These are phyloP conservation scores for Microbotryomycetes sp. DNA, from an alignment of 1,284 basidiomycete species.

Conservation along the genomic window DNA sequence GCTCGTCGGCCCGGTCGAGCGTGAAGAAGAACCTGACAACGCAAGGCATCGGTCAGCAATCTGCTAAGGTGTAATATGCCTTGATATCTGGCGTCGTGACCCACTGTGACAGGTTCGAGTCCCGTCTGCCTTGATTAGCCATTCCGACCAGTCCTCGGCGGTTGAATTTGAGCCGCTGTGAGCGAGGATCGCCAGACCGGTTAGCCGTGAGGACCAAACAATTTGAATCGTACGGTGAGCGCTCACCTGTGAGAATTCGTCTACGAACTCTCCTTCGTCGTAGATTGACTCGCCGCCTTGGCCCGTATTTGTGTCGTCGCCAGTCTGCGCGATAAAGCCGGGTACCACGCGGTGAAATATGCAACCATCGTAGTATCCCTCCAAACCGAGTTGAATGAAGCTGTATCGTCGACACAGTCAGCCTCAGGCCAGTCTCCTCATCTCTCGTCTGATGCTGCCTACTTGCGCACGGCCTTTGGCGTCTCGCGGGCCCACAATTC, in stretches of 20 bases:
- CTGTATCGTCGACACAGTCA: constrained; percentile 2
- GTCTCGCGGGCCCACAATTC: constrained; percentile 95
- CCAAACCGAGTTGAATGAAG: constrained; percentile 33
- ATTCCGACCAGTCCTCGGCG: constrained; percentile 86
- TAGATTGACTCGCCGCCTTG: constrained; percentile 59
- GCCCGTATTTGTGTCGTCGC: constrained; percentile 89
- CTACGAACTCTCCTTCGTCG: constrained; percentile 33
- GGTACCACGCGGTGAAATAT: constrained; percentile 88
- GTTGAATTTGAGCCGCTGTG: constrained; percentile 69
- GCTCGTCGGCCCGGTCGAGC: constrained; percentile 64
- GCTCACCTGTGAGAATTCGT: constrained; percentile 30
- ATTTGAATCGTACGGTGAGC: neutral
- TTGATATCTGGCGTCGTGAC: constrained; percentile 26
- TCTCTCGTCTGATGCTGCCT: no score
- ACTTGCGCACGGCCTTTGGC: constrained; percentile 88
- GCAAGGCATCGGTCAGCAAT: constrained; percentile 45
- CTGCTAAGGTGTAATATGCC: neutral
- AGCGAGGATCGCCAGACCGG: constrained; percentile 36
- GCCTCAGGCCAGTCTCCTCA: no score
- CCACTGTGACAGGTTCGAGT: constrained; percentile 43
- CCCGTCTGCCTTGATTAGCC: constrained; percentile 70
- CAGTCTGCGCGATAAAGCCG: constrained; percentile 85
- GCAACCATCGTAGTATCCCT: constrained; percentile 83
- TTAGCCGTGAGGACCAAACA: neutral
- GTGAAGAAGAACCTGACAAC: constrained; percentile 76